phyloP scores from a whole-genome alignment of 2,329 filamentous ascomycete species.

The Penicillium sp. region DNA sequence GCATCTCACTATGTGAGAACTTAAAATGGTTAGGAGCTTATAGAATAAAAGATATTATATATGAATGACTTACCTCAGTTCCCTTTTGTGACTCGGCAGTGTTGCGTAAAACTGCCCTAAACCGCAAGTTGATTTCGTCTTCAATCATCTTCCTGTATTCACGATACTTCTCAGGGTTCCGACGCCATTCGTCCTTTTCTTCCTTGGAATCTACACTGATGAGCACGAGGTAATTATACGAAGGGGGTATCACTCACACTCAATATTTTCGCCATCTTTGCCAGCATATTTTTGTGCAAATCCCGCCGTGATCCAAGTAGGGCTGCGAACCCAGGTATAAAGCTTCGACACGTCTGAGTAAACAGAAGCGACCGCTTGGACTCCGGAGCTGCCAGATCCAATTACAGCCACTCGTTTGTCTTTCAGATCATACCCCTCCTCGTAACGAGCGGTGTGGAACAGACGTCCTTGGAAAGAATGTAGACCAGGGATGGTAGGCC shows the following conservation, averaged over 20 bases:
- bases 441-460: background rate
- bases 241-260: background rate
- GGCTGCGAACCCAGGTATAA: background rate
- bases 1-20: background rate
- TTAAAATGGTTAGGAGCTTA: too few species aligned
- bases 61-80: background rate
- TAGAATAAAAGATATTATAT: too few species aligned
- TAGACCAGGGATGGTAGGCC: background rate
- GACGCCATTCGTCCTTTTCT: background rate
- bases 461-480: background rate
- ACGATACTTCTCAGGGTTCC: conserved; percentile 6
- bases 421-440: background rate
- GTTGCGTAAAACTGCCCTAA: background rate
- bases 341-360: background rate
- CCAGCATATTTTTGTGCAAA: conserved; percentile 9
- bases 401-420: background rate
- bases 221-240: background rate
- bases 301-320: conserved; percentile 7
- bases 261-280: conserved; percentile 4
- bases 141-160: conserved; percentile 8
- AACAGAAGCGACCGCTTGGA: background rate
- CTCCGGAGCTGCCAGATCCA: background rate
- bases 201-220: background rate
- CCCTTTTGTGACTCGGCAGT: background rate
- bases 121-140: conserved; percentile 5